A percentile compares a stretch with the other conserved stretches of the same genome.
Conservation (phyloP, 2,329 filamentous ascomycete species). For the Pseudomassariella vexata region DNA sequence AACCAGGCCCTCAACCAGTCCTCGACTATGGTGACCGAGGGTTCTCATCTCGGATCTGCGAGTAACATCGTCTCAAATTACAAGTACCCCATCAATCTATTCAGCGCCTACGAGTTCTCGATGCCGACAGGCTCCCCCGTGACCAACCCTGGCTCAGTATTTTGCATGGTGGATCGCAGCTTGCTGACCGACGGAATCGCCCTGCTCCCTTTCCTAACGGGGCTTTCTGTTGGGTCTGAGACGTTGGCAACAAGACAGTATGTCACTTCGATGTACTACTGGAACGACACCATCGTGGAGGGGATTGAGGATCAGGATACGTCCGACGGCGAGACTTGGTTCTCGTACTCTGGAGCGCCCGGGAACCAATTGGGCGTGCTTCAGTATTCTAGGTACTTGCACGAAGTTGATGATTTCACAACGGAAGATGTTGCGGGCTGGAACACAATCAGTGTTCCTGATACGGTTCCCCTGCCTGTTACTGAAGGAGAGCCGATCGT, state of each 20-base stretch:
- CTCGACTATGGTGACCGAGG: conserved; percentile 19
- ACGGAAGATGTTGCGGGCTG: conserved; percentile 15
- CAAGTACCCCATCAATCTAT: conserved; percentile 24
- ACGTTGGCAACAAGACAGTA: conserved; percentile 20
- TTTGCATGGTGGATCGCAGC: conserved; percentile 22
- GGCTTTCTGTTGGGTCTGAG: conserved; percentile 12
- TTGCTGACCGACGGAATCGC: conserved; percentile 17
- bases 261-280: conserved; percentile 24
- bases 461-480: conserved; percentile 13
- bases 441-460: conserved; percentile 14
- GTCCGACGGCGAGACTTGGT: conserved; percentile 21
- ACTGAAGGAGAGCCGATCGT: conserved; percentile 13
- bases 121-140: conserved; percentile 18
- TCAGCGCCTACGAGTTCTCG: conserved; percentile 22
- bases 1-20: conserved; percentile 22
- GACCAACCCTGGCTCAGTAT: conserved; percentile 22
- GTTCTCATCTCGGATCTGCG: conserved; percentile 16
- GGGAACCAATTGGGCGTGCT: conserved; percentile 10
- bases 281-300: conserved; percentile 25
- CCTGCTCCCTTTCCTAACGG: conserved; percentile 16
- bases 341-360: conserved; percentile 17
- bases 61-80: conserved; percentile 17
- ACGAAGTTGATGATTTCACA: conserved; percentile 17
- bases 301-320: conserved; percentile 19
- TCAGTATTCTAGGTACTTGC: conserved; percentile 16